These are phyloP conservation scores for Ensete glaucum DNA, from an alignment of 176 grass and related monocot genomes.

Conservation along the genomic window DNA sequence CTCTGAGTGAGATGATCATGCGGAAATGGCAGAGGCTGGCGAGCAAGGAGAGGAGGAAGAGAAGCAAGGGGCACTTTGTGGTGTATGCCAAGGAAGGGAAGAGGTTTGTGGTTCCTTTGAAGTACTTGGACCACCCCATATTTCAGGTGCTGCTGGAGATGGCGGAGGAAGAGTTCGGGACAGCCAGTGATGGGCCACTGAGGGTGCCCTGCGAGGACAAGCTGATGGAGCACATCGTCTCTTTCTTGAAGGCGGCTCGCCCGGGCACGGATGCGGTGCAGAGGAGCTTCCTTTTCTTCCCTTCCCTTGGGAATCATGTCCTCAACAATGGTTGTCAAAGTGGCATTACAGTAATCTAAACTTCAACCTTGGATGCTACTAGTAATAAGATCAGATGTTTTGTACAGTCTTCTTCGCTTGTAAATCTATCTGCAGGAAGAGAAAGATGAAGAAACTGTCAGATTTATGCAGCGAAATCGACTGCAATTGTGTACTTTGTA, in stretches of 20 bases:
- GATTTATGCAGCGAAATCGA: too few species aligned
- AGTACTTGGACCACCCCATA: slow-evolving; percentile 22
- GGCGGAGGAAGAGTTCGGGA: slow-evolving; percentile 36
- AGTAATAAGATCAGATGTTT: too few species aligned
- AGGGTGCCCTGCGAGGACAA: slow-evolving; percentile 33
- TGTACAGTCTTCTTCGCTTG: too few species aligned
- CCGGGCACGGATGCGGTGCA: too few species aligned
- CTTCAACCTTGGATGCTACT: too few species aligned
- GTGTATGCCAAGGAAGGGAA: slow-evolving; percentile 31
- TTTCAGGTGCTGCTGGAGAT: slow-evolving; percentile 39
- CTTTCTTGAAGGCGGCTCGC: background rate
- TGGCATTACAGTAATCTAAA: too few species aligned
- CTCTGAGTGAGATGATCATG: slow-evolving; percentile 16
- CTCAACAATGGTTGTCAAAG: too few species aligned
- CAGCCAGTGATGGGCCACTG: slow-evolving; percentile 14
- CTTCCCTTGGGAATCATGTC: too few species aligned
- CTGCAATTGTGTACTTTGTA: too few species aligned
- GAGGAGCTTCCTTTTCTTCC: too few species aligned
- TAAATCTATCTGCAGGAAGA: too few species aligned
- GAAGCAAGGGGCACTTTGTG: slow-evolving; percentile 26
- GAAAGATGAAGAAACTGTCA: too few species aligned
- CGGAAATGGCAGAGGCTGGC: slow-evolving; percentile 20
- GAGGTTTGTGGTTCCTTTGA: slow-evolving; percentile 26
- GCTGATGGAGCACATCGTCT: slow-evolving; percentile 28
- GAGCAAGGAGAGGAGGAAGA: slow-evolving; percentile 1